Percentiles rank a stretch among this genome's conserved stretches.
These are phyloP conservation scores for Penicillium verrucosum DNA, from an alignment of 2,329 filamentous ascomycete genomes.

Conservation along the genomic window DNA sequence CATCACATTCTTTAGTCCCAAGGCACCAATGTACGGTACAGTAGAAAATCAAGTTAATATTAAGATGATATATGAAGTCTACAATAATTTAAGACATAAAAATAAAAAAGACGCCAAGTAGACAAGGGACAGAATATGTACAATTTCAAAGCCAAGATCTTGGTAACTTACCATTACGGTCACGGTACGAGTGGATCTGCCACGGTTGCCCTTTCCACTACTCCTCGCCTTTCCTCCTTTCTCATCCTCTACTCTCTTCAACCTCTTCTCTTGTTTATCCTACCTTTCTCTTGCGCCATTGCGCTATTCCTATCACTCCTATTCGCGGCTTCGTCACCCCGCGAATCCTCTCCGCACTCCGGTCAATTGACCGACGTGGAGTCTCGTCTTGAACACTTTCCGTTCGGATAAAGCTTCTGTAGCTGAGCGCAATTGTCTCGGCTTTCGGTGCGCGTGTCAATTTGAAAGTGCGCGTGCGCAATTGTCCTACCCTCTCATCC, in stretches of 20 bases:
- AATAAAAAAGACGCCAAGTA: background rate
- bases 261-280: conserved; percentile 8
- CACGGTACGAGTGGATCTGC: conserved; percentile 18
- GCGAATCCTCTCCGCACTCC: conserved; percentile 5
- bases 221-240: conserved; percentile 20
- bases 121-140: background rate
- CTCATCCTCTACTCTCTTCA: conserved; percentile 14
- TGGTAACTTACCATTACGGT: conserved; percentile 13
- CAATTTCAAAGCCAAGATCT: background rate
- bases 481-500: background rate
- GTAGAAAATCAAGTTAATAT: background rate
- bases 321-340: background rate
- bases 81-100: background rate
- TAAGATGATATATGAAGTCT: background rate
- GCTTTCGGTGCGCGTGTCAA: background rate
- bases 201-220: conserved; percentile 19
- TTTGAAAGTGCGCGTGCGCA: background rate
- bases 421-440: background rate
- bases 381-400: conserved; percentile 1
- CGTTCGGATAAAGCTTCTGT: background rate
- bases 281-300: conserved; percentile 4
- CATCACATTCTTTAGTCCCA: background rate
- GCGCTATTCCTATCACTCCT: conserved; percentile 3
- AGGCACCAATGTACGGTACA: background rate
- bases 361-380: background rate